Percentiles rank a stretch among this genome's conserved stretches.
Evolutionary conservation across 306 rosid species (phyloP).

Genomic region (Spatholobus suberectus): DNA sequence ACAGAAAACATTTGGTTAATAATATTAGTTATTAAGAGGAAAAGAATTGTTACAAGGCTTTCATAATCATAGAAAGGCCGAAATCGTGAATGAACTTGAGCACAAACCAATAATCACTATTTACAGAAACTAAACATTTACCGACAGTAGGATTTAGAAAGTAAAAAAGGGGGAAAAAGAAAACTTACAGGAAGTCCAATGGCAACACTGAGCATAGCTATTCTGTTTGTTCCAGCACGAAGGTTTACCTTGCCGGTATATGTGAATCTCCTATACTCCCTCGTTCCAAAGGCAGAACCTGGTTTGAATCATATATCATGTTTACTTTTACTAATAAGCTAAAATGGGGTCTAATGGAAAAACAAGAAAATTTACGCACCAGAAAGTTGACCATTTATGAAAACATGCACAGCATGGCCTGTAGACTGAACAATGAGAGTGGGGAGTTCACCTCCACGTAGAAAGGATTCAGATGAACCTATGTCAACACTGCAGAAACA

Average conservation of each 20-base stretch:
- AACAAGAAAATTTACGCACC: constrained; percentile 51
- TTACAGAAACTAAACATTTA: constrained; percentile 8
- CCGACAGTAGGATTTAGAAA: neutral
- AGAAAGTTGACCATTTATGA: constrained; percentile 76
- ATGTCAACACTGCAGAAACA: constrained; percentile 65
- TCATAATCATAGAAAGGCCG: neutral
- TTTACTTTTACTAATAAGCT: constrained; percentile 3
- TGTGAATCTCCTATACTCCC: constrained; percentile 70
- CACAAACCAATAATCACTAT: neutral
- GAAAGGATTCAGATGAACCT: constrained; percentile 71
- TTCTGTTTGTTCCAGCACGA: constrained; percentile 73
- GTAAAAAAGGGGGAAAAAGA: neutral
- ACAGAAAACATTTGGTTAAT: neutral
- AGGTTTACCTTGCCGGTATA: constrained; percentile 72
- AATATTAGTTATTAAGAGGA: neutral
- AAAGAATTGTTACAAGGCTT: neutral
- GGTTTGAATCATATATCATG: constrained; percentile 25
- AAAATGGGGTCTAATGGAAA: constrained; percentile 14
- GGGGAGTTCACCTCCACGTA: constrained; percentile 86
- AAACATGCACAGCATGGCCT: constrained; percentile 85
- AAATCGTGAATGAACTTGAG: neutral
- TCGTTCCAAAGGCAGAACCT: constrained; percentile 85
- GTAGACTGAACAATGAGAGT: constrained; percentile 74
- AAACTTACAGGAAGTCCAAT: constrained; percentile 86
- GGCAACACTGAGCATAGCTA: constrained; percentile 86